Base-by-base conservation (phyloP, 2,329 filamentous ascomycete genomes). In the Calonectria multiphialidica region DNA sequence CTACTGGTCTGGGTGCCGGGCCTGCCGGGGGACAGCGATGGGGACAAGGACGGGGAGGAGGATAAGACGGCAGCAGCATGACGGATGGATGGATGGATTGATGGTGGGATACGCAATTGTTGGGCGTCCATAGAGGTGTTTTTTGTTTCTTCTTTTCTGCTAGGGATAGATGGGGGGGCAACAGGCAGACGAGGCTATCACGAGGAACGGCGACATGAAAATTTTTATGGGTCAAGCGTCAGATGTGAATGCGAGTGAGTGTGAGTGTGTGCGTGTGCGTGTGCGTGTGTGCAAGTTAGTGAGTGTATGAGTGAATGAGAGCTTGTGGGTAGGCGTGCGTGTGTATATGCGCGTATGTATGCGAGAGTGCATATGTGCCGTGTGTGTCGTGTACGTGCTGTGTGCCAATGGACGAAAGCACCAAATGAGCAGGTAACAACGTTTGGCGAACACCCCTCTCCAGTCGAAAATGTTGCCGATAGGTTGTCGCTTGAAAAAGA, bases 1-100 rank as follows among this genome's bases (percentile, higher is more conserved):
- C 80, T 93, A 25, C 78, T 92, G 76, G 80, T 93, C 25, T 93
- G 91, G 91, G 87, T 93, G 42, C 86, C 86, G 15, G 84, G 74
- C 30, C 82, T 68, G 76, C 74, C 30, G 81, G 81, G 3, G 81
- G 63, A 68, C 16, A 67, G 70, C 4, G 62, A 42, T 5, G 71
- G 64, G 15, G 69, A 71, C 5, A 71, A 66, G 18, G 71, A 65
- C 3, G 72, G 45, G 13, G 71, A 82, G 13, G 78, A 77, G 0
- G 78, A 80, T 76, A 73, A 8, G 72, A 72, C 64, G 49, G 66
- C 70, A 30, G 25, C 28, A 33, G 44, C 50, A 50, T 42, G 70
- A 73, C 69, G 67, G 28, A 57, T 13, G 21, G 13, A 16, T 21
- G 28, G n/a, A n/a, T n/a, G n/a, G n/a, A n/a, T n/a, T n/a, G 40